These are phyloP conservation scores for Fusarium verrucosum DNA, from an alignment of 2,329 filamentous ascomycete genomes.

Conservation along the genomic window DNA sequence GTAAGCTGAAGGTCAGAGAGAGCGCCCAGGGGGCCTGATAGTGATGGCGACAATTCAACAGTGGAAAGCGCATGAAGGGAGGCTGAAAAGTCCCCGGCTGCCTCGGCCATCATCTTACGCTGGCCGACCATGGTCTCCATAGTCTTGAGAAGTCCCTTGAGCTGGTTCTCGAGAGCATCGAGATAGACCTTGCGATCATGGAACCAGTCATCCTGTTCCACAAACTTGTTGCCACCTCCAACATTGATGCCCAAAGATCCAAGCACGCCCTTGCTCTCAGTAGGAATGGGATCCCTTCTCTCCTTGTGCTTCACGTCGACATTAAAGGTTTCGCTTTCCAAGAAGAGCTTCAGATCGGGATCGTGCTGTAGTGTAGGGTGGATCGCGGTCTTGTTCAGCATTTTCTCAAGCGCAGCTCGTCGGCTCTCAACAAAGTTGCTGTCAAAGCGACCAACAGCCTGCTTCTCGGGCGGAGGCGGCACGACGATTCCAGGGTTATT, in stretches of 20 bases:
- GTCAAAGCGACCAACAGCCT: constrained; percentile 95
- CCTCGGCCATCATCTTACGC: constrained; percentile 91
- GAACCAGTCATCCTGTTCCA: constrained; percentile 99
- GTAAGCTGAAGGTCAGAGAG: constrained; percentile 93
- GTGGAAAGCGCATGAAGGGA: constrained; percentile 92
- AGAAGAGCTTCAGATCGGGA: constrained; percentile 91
- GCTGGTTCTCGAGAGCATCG: constrained; percentile 89
- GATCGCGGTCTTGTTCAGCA: constrained; percentile 94
- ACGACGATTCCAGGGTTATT: constrained; percentile 97
- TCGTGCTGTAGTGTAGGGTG: constrained; percentile 94
- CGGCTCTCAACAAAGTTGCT: constrained; percentile 95
- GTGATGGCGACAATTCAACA: constrained; percentile 87
- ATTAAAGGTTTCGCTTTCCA: constrained; percentile 96
- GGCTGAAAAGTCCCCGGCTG: constrained; percentile 90
- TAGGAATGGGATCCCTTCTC: constrained; percentile 83
- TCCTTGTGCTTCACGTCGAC: constrained; percentile 98
- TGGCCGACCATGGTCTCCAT: constrained; percentile 93
- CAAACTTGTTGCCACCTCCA: constrained; percentile 84
- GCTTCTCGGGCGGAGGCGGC: constrained; percentile 95
- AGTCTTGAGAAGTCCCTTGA: constrained; percentile 89
- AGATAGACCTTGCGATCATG: constrained; percentile 95
- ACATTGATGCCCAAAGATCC: constrained; percentile 83
- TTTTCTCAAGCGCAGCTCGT: constrained; percentile 90
- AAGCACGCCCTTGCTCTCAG: constrained; percentile 93
- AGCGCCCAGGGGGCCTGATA: constrained; percentile 89